Evolutionary conservation across 139 green algal genomes (phyloP).

Genomic region (Mesotaenium endlicherianum): DNA sequence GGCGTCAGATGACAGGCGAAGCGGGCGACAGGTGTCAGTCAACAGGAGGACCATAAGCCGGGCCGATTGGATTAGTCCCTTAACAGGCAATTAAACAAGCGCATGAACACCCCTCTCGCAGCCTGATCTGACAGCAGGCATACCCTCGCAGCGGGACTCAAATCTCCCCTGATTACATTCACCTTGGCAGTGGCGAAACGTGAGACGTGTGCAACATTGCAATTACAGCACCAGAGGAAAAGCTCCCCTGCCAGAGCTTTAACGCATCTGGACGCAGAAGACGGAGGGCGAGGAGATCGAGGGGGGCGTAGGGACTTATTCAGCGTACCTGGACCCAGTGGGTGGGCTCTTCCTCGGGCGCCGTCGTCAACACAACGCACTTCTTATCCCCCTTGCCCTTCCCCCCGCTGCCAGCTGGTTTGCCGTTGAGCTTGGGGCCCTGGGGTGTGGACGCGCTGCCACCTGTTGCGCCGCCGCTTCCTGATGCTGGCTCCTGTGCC

Average conservation of each 20-base stretch:
- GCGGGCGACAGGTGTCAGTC: neutral
- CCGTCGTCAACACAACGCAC: conserved; percentile 34
- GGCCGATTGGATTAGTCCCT: neutral
- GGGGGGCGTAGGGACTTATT: too few relatives aligned
- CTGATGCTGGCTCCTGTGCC: too few relatives aligned
- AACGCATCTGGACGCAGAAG: neutral
- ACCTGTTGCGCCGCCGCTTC: neutral
- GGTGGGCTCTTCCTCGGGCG: conserved; percentile 35
- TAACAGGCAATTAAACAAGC: too few relatives aligned
- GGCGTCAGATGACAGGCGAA: neutral
- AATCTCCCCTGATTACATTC: neutral
- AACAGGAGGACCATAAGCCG: neutral
- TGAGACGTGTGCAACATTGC: neutral
- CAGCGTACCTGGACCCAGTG: conserved; percentile 39
- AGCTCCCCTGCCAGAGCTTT: neutral
- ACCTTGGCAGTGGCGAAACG: neutral
- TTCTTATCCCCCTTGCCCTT: too few relatives aligned
- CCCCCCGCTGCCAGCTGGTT: too few relatives aligned
- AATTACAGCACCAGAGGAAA: neutral
- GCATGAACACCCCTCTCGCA: neutral
- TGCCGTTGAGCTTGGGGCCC: too few relatives aligned
- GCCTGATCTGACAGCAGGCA: neutral
- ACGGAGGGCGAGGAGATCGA: neutral
- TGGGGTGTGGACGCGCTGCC: neutral
- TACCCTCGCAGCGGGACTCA: neutral